A percentile compares a stretch with the other conserved stretches of the same genome.
phyloP scores from a whole-genome alignment of 345 rosid genomes.

The Cardiospermum halicacabum region DNA sequence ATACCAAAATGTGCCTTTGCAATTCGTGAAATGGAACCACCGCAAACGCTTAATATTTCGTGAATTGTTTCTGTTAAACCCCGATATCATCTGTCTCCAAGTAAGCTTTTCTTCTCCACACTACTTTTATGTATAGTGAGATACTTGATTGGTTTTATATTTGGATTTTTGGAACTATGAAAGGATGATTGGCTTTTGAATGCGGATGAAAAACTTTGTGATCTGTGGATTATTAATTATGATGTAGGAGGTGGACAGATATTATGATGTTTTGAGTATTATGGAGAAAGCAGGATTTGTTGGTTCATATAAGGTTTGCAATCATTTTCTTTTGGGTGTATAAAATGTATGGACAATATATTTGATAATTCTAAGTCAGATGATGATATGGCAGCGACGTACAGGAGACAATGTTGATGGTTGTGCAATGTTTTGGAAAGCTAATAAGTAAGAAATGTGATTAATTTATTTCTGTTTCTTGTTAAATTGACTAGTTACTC shows the following conservation, averaged over 20 bases:
- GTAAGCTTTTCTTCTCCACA: constrained; percentile 23
- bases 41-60: constrained; percentile 59
- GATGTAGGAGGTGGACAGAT: constrained; percentile 74
- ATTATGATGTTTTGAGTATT: constrained; percentile 43
- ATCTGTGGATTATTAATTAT: too few species aligned
- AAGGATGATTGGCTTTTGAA: neutral
- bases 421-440: constrained; percentile 80
- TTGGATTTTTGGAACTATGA: neutral
- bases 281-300: constrained; percentile 65
- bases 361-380: neutral
- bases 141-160: too few species aligned
- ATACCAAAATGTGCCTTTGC: constrained; percentile 51
- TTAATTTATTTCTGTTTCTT: constrained; percentile 7
- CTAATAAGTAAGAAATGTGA: constrained; percentile 41
- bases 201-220: constrained; percentile 8
- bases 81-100: constrained; percentile 76
- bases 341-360: neutral
- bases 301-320: constrained; percentile 64
- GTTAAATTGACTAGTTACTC: neutral
- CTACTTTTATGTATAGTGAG: neutral
- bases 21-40: constrained; percentile 57
- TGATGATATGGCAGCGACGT: constrained; percentile 55
- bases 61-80: constrained; percentile 50
- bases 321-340: constrained; percentile 6
- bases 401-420: constrained; percentile 76